Evolutionary conservation across 2,329 filamentous ascomycete genomes (phyloP).

Genomic region (Alternaria consortialis): DNA sequence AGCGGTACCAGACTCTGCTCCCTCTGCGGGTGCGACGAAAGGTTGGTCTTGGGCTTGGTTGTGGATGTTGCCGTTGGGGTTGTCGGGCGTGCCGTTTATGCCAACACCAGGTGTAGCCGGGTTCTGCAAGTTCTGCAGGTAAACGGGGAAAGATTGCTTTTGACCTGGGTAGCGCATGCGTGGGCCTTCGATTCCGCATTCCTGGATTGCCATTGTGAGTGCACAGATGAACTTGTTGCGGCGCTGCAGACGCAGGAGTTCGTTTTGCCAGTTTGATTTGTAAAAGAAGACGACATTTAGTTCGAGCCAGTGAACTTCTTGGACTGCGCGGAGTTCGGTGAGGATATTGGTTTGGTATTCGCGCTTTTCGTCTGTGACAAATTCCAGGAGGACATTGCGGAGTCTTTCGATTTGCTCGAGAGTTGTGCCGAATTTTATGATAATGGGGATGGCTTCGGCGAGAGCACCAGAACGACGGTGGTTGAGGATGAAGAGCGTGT

Average conservation of each 20-base stretch:
- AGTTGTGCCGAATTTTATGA: conserved; percentile 88
- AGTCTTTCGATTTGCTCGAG: conserved; percentile 83
- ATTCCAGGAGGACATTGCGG: conserved; percentile 81
- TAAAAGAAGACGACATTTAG: conserved; percentile 97
- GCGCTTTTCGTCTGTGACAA: conserved; percentile 84
- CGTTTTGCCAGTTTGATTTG: conserved; percentile 97
- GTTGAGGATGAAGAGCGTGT: conserved; percentile 93
- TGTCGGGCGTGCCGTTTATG: conserved; percentile 56
- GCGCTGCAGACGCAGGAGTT: conserved; percentile 84
- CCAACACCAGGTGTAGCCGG: conserved; percentile 54
- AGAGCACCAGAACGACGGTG: conserved; percentile 88
- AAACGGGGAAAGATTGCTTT: conserved; percentile 72
- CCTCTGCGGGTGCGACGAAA: conserved; percentile 52
- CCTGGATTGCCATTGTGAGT: conserved; percentile 84
- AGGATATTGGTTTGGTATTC: conserved; percentile 88
- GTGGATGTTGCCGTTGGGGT: conserved; percentile 51
- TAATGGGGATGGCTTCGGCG: conserved; percentile 83
- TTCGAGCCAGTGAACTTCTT: conserved; percentile 83
- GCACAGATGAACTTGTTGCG: conserved; percentile 96
- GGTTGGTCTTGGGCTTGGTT: conserved; percentile 53
- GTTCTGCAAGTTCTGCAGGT: conserved; percentile 63
- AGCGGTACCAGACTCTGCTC: conserved; percentile 11
- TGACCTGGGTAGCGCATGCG: conserved; percentile 76
- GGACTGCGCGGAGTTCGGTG: conserved; percentile 81
- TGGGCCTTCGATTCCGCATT: conserved; percentile 85